Percentiles rank a stretch among this genome's conserved stretches.
Conservation (phyloP, 768 basidiomycete species). For the Cystobasidium onofrii region DNA sequence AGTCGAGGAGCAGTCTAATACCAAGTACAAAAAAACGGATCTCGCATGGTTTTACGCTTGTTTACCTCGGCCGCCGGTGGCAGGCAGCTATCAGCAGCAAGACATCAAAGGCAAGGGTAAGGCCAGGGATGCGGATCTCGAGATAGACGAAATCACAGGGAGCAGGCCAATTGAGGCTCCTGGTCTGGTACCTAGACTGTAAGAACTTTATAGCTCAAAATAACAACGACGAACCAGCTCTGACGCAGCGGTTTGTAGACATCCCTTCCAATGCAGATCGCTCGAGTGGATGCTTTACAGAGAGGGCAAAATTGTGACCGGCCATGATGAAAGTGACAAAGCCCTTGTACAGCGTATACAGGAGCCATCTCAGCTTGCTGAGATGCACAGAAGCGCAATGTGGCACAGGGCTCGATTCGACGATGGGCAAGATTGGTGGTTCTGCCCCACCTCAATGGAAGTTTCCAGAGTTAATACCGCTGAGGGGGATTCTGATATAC, state of each 20-base stretch:
- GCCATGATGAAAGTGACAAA: neutral
- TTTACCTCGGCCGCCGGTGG: conserved; percentile 4
- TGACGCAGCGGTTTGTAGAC: neutral
- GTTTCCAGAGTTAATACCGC: neutral
- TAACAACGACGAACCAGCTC: too few species aligned
- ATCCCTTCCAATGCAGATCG: conserved; percentile 48
- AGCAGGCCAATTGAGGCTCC: neutral
- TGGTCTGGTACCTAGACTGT: conserved; percentile 1
- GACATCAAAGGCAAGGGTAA: conserved; percentile 17
- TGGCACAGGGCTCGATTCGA: conserved; percentile 35
- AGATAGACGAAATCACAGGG: neutral
- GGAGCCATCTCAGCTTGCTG: neutral
- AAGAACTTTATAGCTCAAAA: neutral
- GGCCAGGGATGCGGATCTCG: neutral
- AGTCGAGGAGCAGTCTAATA: neutral
- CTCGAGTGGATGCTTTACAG: conserved; percentile 44
- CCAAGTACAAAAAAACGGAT: neutral
- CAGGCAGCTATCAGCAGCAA: neutral
- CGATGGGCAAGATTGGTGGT: conserved; percentile 17
- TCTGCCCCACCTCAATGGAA: neutral
- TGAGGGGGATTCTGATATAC: conserved; percentile 33
- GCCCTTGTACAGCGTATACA: neutral
- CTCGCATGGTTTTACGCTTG: conserved; percentile 22
- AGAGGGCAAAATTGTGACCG: conserved; percentile 38
- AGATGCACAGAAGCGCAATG: neutral